These are phyloP conservation scores for Coniochaeta sp. DNA, from an alignment of 2,329 filamentous ascomycete species.

Conservation along the genomic window DNA sequence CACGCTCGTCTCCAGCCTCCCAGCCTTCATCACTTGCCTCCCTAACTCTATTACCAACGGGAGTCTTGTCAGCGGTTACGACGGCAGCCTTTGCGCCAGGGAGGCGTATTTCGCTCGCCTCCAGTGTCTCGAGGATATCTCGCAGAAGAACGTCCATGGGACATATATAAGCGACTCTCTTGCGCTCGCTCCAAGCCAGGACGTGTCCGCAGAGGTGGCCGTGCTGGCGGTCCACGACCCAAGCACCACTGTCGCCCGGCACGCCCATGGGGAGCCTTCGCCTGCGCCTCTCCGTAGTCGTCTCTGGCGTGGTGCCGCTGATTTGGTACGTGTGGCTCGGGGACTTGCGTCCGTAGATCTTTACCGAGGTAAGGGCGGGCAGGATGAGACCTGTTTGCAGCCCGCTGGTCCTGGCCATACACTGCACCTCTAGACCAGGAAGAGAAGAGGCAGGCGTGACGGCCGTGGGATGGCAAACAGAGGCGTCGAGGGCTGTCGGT, in stretches of 20 bases:
- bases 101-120: slow-evolving; percentile 61
- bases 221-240: slow-evolving; percentile 76
- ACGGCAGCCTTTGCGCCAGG: slow-evolving; percentile 45
- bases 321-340: slow-evolving; percentile 67
- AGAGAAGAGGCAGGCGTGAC: slow-evolving; percentile 55
- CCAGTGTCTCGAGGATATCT: slow-evolving; percentile 75
- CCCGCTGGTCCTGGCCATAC: slow-evolving; percentile 80
- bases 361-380: slow-evolving; percentile 72
- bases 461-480: slow-evolving; percentile 42
- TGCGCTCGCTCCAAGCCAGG: slow-evolving; percentile 76
- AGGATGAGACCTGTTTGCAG: slow-evolving; percentile 72
- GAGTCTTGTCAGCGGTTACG: background rate
- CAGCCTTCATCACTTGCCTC: background rate
- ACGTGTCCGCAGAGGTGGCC: slow-evolving; percentile 84
- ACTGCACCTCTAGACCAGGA: slow-evolving; percentile 74
- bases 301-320: slow-evolving; percentile 27
- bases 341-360: slow-evolving; percentile 75
- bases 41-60: background rate
- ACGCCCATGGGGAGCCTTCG: slow-evolving; percentile 46
- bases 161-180: slow-evolving; percentile 81
- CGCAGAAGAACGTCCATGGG: slow-evolving; percentile 87
- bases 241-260: slow-evolving; percentile 87
- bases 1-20: background rate
- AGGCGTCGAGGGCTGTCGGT: slow-evolving; percentile 26
- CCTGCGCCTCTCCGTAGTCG: background rate